These are phyloP conservation scores for Calocybe cyanea DNA, from an alignment of 768 basidiomycete genomes.

Conservation along the genomic window DNA sequence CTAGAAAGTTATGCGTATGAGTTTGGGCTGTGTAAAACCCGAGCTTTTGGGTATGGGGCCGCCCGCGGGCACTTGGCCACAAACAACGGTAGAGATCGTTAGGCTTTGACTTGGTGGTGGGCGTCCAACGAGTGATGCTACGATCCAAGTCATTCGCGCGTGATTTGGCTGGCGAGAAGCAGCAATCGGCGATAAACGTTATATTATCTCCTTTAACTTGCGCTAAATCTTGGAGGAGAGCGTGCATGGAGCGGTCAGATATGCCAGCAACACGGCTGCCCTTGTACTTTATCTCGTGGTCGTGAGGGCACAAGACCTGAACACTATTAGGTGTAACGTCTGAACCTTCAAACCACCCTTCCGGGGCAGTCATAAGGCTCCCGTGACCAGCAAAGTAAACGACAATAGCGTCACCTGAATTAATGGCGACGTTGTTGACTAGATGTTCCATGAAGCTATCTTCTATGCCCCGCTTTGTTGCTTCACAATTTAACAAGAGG, in stretches of 20 bases:
- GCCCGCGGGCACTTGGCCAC: conserved; percentile 46
- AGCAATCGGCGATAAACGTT: conserved; percentile 63
- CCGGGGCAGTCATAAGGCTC: conserved; percentile 51
- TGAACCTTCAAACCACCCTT: conserved; percentile 45
- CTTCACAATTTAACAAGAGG: conserved; percentile 52
- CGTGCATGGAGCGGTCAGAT: conserved; percentile 61
- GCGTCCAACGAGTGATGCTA: conserved; percentile 53
- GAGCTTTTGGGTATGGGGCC: conserved; percentile 29
- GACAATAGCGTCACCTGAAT: conserved; percentile 59
- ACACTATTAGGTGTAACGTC: conserved; percentile 28
- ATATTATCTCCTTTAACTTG: conserved; percentile 64
- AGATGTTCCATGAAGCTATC: conserved; percentile 59
- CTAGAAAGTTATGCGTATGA: conserved; percentile 49
- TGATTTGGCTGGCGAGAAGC: conserved; percentile 46
- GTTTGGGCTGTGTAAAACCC: conserved; percentile 42
- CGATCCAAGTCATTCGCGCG: conserved; percentile 39
- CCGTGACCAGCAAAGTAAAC: conserved; percentile 78
- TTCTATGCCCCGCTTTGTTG: conserved; percentile 60
- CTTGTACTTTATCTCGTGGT: conserved; percentile 50
- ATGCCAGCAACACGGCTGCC: conserved; percentile 56
- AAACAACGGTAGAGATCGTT: conserved; percentile 54
- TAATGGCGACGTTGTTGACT: conserved; percentile 56
- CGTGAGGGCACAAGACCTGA: conserved; percentile 63
- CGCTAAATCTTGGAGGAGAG: conserved; percentile 56
- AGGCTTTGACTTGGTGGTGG: conserved; percentile 47